These are phyloP conservation scores for Ophiostoma triangulosporum DNA, from an alignment of 2,329 filamentous ascomycete genomes.

Conservation along the genomic window DNA sequence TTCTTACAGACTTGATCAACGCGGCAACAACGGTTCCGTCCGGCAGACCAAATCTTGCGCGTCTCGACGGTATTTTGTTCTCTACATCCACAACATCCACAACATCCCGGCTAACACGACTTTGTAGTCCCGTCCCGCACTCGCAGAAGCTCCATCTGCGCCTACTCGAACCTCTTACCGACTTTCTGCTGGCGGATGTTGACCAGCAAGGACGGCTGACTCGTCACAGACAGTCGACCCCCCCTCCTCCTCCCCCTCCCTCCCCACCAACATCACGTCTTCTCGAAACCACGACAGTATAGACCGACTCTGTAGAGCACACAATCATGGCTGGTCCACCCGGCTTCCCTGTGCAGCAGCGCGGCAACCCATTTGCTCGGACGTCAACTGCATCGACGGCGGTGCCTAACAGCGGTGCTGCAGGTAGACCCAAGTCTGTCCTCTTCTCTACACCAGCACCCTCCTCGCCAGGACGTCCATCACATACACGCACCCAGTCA, in stretches of 20 bases:
- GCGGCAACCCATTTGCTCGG: slow-evolving; percentile 68
- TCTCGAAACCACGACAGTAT: neutral
- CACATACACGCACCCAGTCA: slow-evolving; percentile 35
- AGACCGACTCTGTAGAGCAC: neutral
- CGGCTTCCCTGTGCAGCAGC: slow-evolving; percentile 20
- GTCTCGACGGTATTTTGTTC: neutral
- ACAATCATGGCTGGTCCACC: slow-evolving; percentile 7
- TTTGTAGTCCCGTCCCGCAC: neutral
- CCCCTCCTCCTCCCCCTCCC: neutral
- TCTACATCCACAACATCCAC: neutral
- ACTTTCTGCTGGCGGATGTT: slow-evolving; percentile 9
- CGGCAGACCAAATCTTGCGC: neutral
- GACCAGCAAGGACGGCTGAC: neutral
- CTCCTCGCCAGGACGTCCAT: slow-evolving; percentile 27
- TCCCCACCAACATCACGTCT: neutral
- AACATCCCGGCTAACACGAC: neutral
- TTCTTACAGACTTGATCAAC: neutral
- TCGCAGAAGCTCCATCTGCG: neutral
- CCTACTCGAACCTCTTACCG: neutral
- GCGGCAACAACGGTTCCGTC: neutral
- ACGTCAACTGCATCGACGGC: slow-evolving; percentile 52
- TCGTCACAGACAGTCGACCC: neutral
- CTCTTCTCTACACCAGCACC: slow-evolving; percentile 47
- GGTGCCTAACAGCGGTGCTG: slow-evolving; percentile 25
- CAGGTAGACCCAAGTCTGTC: slow-evolving; percentile 58